phyloP scores from a whole-genome alignment of 1,284 basidiomycete species.

The Ustilago esculenta region DNA sequence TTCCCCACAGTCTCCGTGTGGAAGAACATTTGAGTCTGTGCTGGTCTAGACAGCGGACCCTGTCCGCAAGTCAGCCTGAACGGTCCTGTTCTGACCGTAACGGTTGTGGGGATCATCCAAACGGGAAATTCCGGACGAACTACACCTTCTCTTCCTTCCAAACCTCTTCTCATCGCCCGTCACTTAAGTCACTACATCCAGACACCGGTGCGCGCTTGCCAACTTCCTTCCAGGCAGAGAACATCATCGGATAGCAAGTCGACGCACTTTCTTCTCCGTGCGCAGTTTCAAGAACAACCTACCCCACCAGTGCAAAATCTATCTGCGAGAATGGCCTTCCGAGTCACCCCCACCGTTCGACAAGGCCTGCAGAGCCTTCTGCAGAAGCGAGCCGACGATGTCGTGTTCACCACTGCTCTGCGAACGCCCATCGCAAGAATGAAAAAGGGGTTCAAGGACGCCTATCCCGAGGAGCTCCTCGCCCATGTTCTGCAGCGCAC shows the following conservation, averaged over 20 bases:
- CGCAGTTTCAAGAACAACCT: no score
- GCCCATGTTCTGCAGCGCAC: constrained; percentile 64
- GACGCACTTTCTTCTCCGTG: no score
- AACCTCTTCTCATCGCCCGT: background rate
- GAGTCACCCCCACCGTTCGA: constrained; percentile 29
- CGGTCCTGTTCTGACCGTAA: background rate
- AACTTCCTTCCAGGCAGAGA: no score
- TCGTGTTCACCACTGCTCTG: constrained; percentile 66
- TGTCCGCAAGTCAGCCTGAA: constrained; percentile 9
- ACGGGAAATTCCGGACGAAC: constrained; percentile 7
- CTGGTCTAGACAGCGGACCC: constrained; percentile 2
- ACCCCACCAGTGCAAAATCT: constrained; percentile 1
- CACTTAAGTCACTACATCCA: no score
- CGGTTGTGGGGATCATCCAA: no score
- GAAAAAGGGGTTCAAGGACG: constrained; percentile 66
- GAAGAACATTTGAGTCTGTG: constrained; percentile 14
- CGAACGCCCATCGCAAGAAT: constrained; percentile 67
- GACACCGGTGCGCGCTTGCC: no score
- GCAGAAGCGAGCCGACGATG: constrained; percentile 59
- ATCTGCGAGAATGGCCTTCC: constrained; percentile 49
- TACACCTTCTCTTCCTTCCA: background rate
- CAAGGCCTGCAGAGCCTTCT: constrained; percentile 50
- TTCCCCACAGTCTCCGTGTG: constrained; percentile 29
- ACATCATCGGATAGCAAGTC: no score
- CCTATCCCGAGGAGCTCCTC: constrained; percentile 66